Conservation (phyloP, 371 early-diverging fungal species). For the Actinomucor elegans region DNA sequence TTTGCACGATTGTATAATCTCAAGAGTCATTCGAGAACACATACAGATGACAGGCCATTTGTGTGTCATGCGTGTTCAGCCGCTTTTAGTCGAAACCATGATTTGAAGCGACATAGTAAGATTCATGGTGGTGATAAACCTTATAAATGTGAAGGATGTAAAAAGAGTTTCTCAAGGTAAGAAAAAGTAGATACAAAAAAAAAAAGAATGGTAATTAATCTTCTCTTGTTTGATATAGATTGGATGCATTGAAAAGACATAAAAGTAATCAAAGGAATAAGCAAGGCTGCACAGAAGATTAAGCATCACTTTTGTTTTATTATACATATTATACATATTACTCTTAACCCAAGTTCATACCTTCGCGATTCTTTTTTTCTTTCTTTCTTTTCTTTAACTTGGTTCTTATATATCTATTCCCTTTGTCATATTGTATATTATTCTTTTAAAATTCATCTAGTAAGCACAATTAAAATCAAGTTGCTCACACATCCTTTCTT, state of each 20-base stretch:
- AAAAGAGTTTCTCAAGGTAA: constrained; percentile 73
- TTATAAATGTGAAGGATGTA: constrained; percentile 78
- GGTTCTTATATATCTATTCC: too few species aligned
- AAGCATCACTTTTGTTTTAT: not conserved
- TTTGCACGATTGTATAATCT: constrained; percentile 79
- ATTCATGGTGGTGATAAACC: constrained; percentile 87
- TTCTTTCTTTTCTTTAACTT: too few species aligned
- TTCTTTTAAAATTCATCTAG: too few species aligned
- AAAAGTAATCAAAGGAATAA: constrained; percentile 51
- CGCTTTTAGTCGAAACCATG: constrained; percentile 86
- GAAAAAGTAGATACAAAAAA: not conserved
- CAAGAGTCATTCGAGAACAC: constrained; percentile 79
- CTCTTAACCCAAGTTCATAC: not conserved
- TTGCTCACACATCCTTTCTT: too few species aligned
- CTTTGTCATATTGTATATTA: too few species aligned
- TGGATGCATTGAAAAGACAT: constrained; percentile 55
- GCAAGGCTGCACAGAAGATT: constrained; percentile 25
- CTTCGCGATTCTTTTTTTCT: not conserved
- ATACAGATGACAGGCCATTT: constrained; percentile 81
- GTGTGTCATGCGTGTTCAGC: constrained; percentile 71
- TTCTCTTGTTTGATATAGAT: constrained; percentile 16
- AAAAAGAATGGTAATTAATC: not conserved
- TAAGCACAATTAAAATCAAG: too few species aligned
- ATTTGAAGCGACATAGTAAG: constrained; percentile 83
- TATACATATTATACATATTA: too few species aligned